Conservation (phyloP, 2,329 filamentous ascomycete species). For the Dichotomopilus funicola region DNA sequence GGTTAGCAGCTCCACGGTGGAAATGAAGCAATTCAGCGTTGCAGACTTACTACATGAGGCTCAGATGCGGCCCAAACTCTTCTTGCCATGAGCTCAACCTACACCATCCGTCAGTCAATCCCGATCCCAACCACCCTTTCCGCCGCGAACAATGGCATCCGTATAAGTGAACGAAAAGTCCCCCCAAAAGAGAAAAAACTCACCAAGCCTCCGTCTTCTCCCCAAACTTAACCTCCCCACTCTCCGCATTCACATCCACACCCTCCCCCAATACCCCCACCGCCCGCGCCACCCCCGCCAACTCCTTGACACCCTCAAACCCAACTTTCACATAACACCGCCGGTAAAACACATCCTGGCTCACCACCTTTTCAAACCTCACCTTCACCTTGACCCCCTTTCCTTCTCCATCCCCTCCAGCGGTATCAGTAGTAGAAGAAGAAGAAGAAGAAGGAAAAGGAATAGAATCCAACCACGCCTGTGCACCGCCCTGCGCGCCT, state of each 20-base stretch:
- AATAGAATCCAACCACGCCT: slow-evolving; percentile 27
- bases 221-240: slow-evolving; percentile 2
- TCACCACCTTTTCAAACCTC: slow-evolving; percentile 20
- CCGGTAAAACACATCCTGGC: slow-evolving; percentile 27
- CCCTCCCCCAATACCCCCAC: slow-evolving; percentile 23
- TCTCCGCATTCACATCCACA: slow-evolving; percentile 4
- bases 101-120: not conserved
- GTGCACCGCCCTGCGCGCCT: too few species aligned
- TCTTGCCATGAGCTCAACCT: slow-evolving; percentile 23
- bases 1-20: not conserved
- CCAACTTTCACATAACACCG: slow-evolving; percentile 26
- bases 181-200: not conserved
- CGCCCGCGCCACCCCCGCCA: slow-evolving; percentile 25
- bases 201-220: slow-evolving; percentile 24
- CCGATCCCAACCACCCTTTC: not conserved
- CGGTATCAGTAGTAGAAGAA: not conserved
- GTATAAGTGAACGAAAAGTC: not conserved
- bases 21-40: not conserved
- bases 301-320: slow-evolving; percentile 19
- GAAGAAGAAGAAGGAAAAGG: slow-evolving; percentile 13
- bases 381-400: slow-evolving; percentile 12
- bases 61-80: slow-evolving; percentile 29
- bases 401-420: not conserved
- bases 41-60: slow-evolving; percentile 30
- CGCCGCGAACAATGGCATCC: not conserved